A percentile compares a stretch with the other conserved stretches of the same genome.
These are phyloP conservation scores for Saccharomycopsis sp. DNA, from an alignment of 805 yeast genomes.

Conservation along the genomic window DNA sequence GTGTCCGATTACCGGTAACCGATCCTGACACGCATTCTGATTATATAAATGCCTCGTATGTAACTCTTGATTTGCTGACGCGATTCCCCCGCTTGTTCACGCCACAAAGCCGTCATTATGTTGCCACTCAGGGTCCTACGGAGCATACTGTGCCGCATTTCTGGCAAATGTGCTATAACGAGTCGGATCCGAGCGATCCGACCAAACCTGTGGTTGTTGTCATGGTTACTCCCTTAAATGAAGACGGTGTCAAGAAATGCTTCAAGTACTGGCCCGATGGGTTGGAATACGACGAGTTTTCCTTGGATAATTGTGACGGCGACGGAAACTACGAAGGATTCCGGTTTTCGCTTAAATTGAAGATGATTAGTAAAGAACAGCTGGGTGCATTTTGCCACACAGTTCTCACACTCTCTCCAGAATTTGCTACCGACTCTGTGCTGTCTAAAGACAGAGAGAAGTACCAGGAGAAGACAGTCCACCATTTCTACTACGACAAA, in stretches of 20 bases:
- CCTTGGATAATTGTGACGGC: constrained; percentile 10
- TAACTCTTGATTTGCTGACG: constrained; percentile 33
- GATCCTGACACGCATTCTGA: constrained; percentile 31
- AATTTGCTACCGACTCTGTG: background rate
- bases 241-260: constrained; percentile 70
- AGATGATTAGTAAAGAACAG: background rate
- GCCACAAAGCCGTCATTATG: constrained; percentile 33
- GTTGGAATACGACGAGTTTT: constrained; percentile 24
- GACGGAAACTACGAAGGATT: constrained; percentile 13
- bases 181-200: constrained; percentile 49
- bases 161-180: constrained; percentile 77
- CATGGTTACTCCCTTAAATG: constrained; percentile 72
- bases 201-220: constrained; percentile 46
- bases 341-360: constrained; percentile 8
- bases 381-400: constrained; percentile 7
- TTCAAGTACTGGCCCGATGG: constrained; percentile 72
- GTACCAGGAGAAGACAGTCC: constrained; percentile 27
- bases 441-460: no score
- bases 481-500: constrained; percentile 65
- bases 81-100: background rate
- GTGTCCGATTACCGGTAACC: constrained; percentile 38
- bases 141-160: constrained; percentile 68
- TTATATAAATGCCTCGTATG: constrained; percentile 82
- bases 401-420: constrained; percentile 9
- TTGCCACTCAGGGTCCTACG: constrained; percentile 81